Base-by-base conservation (phyloP, 2,329 filamentous ascomycete species). In the Trichoderma atrobrunneum region DNA sequence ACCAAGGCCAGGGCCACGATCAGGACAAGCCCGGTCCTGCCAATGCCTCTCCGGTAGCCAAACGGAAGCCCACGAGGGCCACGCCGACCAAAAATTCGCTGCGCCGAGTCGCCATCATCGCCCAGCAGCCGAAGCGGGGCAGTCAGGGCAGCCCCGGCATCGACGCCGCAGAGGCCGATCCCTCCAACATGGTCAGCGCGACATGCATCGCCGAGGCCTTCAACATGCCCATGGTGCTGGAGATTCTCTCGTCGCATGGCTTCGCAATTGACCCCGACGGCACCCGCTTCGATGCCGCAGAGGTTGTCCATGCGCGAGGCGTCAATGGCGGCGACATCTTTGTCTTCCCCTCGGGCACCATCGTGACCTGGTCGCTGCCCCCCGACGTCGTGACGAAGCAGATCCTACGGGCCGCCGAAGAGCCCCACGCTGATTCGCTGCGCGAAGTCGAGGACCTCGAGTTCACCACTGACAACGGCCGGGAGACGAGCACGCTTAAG, bases 311-410 rank as follows among this genome's bases (percentile, higher is more conserved):
- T 77, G 89, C 89, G 7, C 84, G 88, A 66, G 85, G 86, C 10
- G 84, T 87, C 72, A 87, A 89, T 78, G 86, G 89, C 72, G 95
- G 94, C 39, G 96, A 99, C 82, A 90, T 98, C 65, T 98, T 98
- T 79, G 91, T 99, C 71, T 99, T 99, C 76, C 94, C 95, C 10
- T 97, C 95, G 0, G 96, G 96, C 12, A 97, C 95, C 14, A 88
- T 98, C 8, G 96, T 98, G 7, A 92, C 93, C 28, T 99, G 96
- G 96, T 93, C 93, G 6, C 86, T 98, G 1, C 91, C 93, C 1
- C 88, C 94, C 73, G 89, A 92, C 72, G 89, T 94, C 21, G 91
- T 94, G 18, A 92, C 92, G 10, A 88, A 88, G 71, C 90, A 92
- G 36, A 86, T 98, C 14, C 87, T 93, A 24, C 88, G 90, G 0